Percentiles rank a stretch among this genome's conserved stretches.
These are phyloP conservation scores for Stephania cephalantha DNA, from an alignment of 164 flowering plant species.

Conservation along the genomic window DNA sequence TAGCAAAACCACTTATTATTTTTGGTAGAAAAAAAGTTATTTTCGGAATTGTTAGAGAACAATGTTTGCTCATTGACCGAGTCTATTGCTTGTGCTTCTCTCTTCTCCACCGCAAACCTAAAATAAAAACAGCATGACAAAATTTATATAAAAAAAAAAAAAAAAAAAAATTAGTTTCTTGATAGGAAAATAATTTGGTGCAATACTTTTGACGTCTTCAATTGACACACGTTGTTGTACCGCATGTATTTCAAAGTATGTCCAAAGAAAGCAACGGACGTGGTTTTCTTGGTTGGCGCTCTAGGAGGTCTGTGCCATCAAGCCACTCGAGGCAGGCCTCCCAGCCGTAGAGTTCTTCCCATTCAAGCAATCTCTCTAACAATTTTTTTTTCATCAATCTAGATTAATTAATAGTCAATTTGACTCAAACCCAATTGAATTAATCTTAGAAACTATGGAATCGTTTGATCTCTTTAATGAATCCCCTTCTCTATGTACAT, in stretches of 20 bases:
- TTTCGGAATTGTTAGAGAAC: slow-evolving; percentile 23
- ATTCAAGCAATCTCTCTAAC: slow-evolving; percentile 18
- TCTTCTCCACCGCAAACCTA: neutral
- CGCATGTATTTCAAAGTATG: too few species aligned
- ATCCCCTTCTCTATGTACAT: neutral
- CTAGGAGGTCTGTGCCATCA: slow-evolving; percentile 23
- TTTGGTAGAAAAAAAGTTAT: too few species aligned
- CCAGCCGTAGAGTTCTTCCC: slow-evolving; percentile 10
- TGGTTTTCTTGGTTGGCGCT: slow-evolving; percentile 25
- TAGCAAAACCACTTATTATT: too few species aligned
- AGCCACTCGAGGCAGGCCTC: slow-evolving; percentile 6
- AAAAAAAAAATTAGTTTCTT: neutral
- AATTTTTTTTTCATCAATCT: slow-evolving; percentile 1
- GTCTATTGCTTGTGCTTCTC: slow-evolving; percentile 25
- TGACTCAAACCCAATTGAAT: neutral
- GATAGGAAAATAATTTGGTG: neutral
- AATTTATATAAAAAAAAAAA: neutral
- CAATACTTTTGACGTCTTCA: neutral
- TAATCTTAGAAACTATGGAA: neutral
- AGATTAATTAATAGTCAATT: slow-evolving; percentile 1
- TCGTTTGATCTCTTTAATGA: neutral
- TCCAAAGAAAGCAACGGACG: neutral
- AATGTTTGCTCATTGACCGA: slow-evolving; percentile 37
- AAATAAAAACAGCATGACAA: neutral
- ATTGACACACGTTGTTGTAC: too few species aligned